Evolutionary conservation across 2,329 filamentous ascomycete species (phyloP).

Genomic region (Aureobasidium mangrovei): DNA sequence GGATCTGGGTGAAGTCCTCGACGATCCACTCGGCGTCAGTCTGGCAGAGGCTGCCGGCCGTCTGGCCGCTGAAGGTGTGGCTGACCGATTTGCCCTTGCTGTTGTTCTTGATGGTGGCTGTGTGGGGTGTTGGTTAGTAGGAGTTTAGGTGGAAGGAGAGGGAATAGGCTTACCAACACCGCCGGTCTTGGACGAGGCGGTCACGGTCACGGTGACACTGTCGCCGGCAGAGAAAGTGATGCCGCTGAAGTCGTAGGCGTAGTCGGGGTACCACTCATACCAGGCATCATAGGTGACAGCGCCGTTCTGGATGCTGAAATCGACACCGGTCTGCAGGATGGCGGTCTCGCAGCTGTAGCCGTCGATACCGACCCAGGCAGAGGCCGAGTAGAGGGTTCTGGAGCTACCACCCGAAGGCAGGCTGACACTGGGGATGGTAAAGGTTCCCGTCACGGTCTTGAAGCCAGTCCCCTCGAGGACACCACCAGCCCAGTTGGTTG

Average conservation of each 20-base stretch:
- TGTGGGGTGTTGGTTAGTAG: neutral
- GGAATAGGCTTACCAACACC: conserved; percentile 28
- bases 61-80: conserved; percentile 42
- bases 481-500: conserved; percentile 52
- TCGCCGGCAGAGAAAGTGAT: conserved; percentile 40
- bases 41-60: conserved; percentile 38
- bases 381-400: conserved; percentile 37
- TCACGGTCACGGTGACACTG: conserved; percentile 34
- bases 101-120: conserved; percentile 42
- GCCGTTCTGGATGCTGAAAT: conserved; percentile 43
- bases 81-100: conserved; percentile 44
- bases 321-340: conserved; percentile 50
- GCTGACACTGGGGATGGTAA: conserved; percentile 45
- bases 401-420: conserved; percentile 30
- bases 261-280: conserved; percentile 55
- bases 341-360: conserved; percentile 47
- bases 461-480: conserved; percentile 45
- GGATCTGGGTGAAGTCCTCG: conserved; percentile 14
- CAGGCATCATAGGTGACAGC: conserved; percentile 45
- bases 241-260: conserved; percentile 44
- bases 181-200: conserved; percentile 33
- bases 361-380: conserved; percentile 55
- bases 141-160: neutral
- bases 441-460: conserved; percentile 45
- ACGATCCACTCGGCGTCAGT: conserved; percentile 53